Percentiles rank a stretch among this genome's conserved stretches.
phyloP scores from a whole-genome alignment of 2,329 filamentous ascomycete species.

The Sphaerostilbella broomeana region DNA sequence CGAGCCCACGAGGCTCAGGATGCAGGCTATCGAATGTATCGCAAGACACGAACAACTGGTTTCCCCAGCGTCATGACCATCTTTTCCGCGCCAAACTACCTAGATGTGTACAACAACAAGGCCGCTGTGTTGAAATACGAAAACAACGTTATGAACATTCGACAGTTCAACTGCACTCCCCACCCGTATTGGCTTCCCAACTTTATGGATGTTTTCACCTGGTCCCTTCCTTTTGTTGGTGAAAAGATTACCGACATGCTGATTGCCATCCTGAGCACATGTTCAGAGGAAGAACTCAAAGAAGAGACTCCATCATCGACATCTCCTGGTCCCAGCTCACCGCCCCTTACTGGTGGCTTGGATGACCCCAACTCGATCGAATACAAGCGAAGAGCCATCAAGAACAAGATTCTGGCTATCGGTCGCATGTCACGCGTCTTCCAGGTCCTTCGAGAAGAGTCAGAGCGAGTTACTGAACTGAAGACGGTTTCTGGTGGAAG shows the following conservation, averaged over 20 bases:
- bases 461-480: slow-evolving; percentile 91
- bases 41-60: slow-evolving; percentile 94
- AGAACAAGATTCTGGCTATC: slow-evolving; percentile 99
- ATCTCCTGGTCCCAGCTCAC: slow-evolving; percentile 66
- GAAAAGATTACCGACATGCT: slow-evolving; percentile 99
- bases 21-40: slow-evolving; percentile 97
- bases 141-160: slow-evolving; percentile 99
- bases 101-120: slow-evolving; percentile 99
- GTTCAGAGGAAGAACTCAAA: slow-evolving; percentile 97
- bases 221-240: slow-evolving; percentile 96
- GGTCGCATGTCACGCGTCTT: slow-evolving; percentile 94
- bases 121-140: slow-evolving; percentile 98
- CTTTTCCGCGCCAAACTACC: slow-evolving; percentile 97
- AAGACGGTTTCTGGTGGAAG: slow-evolving; percentile 93
- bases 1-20: slow-evolving; percentile 98
- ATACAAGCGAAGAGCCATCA: slow-evolving; percentile 92
- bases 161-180: slow-evolving; percentile 98
- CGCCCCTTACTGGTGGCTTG: slow-evolving; percentile 45
- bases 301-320: slow-evolving; percentile 70
- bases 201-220: slow-evolving; percentile 99
- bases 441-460: slow-evolving; percentile 96
- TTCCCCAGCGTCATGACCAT: slow-evolving; percentile 99
- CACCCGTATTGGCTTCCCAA: slow-evolving; percentile 99
- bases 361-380: slow-evolving; percentile 81
- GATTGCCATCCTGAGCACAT: slow-evolving; percentile 95